Evolutionary conservation across 352 stramenopile genomes (phyloP).

Genomic region (Pythium aquatile): DNA sequence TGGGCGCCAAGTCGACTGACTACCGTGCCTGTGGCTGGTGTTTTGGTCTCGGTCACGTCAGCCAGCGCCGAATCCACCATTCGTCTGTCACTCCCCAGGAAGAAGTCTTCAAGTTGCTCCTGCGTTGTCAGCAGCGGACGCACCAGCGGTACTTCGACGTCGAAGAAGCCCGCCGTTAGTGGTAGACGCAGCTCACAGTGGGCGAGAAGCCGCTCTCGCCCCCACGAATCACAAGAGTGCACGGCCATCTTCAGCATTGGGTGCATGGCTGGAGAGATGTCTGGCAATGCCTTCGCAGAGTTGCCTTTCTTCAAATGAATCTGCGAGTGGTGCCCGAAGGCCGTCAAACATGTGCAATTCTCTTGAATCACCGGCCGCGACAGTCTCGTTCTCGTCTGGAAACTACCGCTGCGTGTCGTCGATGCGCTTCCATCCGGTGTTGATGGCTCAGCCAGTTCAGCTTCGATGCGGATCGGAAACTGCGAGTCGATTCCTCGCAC

Average conservation of each 20-base stretch:
- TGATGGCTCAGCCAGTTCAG: neutral
- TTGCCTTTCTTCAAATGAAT: neutral
- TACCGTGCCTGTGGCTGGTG: neutral
- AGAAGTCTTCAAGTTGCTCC: slow-evolving; percentile 63
- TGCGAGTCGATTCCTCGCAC: neutral
- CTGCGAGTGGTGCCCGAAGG: slow-evolving; percentile 17
- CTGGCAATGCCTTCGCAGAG: neutral
- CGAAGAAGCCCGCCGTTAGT: slow-evolving; percentile 27
- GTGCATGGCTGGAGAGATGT: neutral
- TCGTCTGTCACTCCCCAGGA: slow-evolving; percentile 39
- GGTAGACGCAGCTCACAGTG: slow-evolving; percentile 38
- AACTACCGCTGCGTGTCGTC: neutral
- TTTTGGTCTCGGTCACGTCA: neutral
- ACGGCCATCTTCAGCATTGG: slow-evolving; percentile 30
- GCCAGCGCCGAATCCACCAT: slow-evolving; percentile 14
- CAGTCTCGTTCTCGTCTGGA: neutral
- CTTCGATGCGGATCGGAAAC: slow-evolving; percentile 11
- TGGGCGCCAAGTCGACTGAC: slow-evolving; percentile 34
- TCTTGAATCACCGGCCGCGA: neutral
- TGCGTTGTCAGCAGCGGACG: slow-evolving; percentile 33
- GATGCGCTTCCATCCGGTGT: neutral
- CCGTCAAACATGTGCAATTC: neutral
- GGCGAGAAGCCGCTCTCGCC: slow-evolving; percentile 37
- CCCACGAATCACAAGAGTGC: slow-evolving; percentile 49
- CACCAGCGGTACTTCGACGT: slow-evolving; percentile 39